Evolutionary conservation across 2,329 filamentous ascomycete species (phyloP).

Genomic region (Lecanicillium sp.): DNA sequence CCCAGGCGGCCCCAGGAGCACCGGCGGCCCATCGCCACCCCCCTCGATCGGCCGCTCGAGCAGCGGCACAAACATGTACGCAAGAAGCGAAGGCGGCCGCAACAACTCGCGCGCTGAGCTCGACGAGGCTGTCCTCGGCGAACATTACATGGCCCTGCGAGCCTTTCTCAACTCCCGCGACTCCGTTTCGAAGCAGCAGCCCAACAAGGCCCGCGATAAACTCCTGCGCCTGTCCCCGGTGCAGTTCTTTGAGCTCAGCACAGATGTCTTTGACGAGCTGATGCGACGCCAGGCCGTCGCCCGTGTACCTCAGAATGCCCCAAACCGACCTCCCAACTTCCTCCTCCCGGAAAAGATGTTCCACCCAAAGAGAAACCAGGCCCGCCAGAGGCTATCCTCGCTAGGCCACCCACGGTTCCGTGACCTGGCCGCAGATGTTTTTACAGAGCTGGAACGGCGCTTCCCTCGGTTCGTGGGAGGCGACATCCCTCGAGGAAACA

Average conservation of each 20-base stretch:
- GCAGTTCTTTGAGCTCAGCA: slow-evolving; percentile 96
- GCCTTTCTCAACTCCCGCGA: slow-evolving; percentile 71
- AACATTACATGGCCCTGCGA: slow-evolving; percentile 77
- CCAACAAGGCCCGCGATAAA: slow-evolving; percentile 92
- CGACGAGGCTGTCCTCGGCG: slow-evolving; percentile 55
- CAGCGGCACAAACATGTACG: slow-evolving; percentile 65
- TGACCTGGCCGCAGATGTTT: slow-evolving; percentile 91
- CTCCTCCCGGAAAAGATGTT: slow-evolving; percentile 82
- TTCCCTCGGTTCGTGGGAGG: slow-evolving; percentile 72
- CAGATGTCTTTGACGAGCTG: slow-evolving; percentile 94
- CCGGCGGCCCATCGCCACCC: slow-evolving; percentile 70
- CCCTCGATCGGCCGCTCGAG: slow-evolving; percentile 83
- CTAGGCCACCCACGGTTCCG: slow-evolving; percentile 80
- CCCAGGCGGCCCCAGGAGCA: slow-evolving; percentile 46
- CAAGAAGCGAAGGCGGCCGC: slow-evolving; percentile 58
- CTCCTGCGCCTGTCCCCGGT: slow-evolving; percentile 80
- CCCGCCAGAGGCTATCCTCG: slow-evolving; percentile 89
- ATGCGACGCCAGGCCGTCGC: slow-evolving; percentile 71
- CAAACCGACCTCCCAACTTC: slow-evolving; percentile 56
- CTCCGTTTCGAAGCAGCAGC: slow-evolving; percentile 64
- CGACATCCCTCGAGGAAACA: slow-evolving; percentile 62
- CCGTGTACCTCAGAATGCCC: slow-evolving; percentile 44
- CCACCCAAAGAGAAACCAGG: slow-evolving; percentile 95
- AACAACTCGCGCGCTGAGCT: slow-evolving; percentile 50
- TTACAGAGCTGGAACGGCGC: slow-evolving; percentile 84